Evolutionary conservation across 1,284 basidiomycete species (phyloP).

Genomic region (Trichosporon sp.): DNA sequence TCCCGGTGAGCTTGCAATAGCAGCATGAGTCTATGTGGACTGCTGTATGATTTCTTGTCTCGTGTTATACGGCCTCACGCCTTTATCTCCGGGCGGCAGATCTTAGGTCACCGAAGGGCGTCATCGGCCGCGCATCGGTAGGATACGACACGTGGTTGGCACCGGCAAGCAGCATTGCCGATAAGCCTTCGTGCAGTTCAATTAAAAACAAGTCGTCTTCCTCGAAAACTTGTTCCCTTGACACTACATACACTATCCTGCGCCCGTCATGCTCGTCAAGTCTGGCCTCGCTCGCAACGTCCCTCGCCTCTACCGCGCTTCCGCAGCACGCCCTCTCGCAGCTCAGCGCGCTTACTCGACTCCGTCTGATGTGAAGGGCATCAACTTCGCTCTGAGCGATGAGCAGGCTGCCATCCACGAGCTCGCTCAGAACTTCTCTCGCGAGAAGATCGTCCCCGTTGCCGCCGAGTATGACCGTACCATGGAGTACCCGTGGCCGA

Average conservation of each 20-base stretch:
- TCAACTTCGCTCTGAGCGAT: constrained; percentile 37
- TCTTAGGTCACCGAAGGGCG: not conserved
- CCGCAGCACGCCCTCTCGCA: not conserved
- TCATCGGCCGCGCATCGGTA: not conserved
- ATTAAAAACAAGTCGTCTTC: not conserved
- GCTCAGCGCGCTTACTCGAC: not conserved
- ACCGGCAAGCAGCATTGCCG: not conserved
- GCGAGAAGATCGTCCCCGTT: constrained; percentile 52
- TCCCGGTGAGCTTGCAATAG: not conserved
- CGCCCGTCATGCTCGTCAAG: constrained; percentile 1
- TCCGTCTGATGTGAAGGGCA: not conserved
- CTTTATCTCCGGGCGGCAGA: not conserved
- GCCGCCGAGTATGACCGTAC: constrained; percentile 51
- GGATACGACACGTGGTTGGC: not conserved
- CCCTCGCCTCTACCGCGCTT: not conserved
- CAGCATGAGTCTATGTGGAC: not conserved
- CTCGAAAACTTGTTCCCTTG: not conserved
- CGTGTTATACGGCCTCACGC: too few species aligned
- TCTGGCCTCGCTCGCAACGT: not conserved
- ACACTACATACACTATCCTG: not conserved
- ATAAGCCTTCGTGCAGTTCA: not conserved
- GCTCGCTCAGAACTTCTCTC: constrained; percentile 51
- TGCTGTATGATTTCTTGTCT: too few species aligned
- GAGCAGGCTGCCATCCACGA: constrained; percentile 47
- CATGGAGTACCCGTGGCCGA: constrained; percentile 54